Percentiles rank a stretch among this genome's conserved stretches.
phyloP scores from a whole-genome alignment of 306 rosid species.

The Cicer pinnatifidum region DNA sequence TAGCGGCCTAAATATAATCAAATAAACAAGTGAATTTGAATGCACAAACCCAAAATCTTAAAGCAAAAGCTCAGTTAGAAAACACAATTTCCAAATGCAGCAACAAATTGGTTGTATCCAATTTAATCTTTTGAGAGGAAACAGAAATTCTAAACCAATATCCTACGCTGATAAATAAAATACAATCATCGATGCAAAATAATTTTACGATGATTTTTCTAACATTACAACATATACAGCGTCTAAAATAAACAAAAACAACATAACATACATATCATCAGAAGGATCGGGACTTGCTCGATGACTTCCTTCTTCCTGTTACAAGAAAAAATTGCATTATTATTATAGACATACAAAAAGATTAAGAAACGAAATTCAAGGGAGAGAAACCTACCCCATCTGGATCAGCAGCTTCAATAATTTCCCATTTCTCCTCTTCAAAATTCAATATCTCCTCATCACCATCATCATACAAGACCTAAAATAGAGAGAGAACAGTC shows the following conservation, averaged over 20 bases:
- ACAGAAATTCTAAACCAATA: neutral
- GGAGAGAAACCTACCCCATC: slow-evolving; percentile 53
- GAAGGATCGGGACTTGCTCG: slow-evolving; percentile 55
- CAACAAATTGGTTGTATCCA: slow-evolving; percentile 2
- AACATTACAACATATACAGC: neutral
- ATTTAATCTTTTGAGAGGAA: slow-evolving; percentile 25
- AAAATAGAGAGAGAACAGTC: slow-evolving; percentile 26
- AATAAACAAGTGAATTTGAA: slow-evolving; percentile 3
- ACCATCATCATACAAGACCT: slow-evolving; percentile 80
- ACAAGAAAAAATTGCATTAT: slow-evolving; percentile 36
- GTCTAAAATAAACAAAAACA: slow-evolving; percentile 3
- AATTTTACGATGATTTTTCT: neutral
- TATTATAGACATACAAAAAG: slow-evolving; percentile 30
- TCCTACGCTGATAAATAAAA: slow-evolving; percentile 5
- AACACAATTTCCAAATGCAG: slow-evolving; percentile 20
- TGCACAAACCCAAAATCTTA: slow-evolving; percentile 7
- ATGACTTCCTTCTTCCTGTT: slow-evolving; percentile 64
- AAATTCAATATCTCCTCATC: slow-evolving; percentile 66
- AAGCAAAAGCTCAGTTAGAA: slow-evolving; percentile 7
- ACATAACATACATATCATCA: slow-evolving; percentile 60
- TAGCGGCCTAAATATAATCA: slow-evolving; percentile 56
- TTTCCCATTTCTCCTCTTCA: slow-evolving; percentile 57
- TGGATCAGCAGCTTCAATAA: slow-evolving; percentile 49
- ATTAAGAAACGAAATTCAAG: slow-evolving; percentile 21
- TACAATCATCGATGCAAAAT: slow-evolving; percentile 8